Percentiles rank a stretch among this genome's conserved stretches.
These are phyloP conservation scores for Starmerella sirachaensis DNA, from an alignment of 805 yeast species.

Conservation along the genomic window DNA sequence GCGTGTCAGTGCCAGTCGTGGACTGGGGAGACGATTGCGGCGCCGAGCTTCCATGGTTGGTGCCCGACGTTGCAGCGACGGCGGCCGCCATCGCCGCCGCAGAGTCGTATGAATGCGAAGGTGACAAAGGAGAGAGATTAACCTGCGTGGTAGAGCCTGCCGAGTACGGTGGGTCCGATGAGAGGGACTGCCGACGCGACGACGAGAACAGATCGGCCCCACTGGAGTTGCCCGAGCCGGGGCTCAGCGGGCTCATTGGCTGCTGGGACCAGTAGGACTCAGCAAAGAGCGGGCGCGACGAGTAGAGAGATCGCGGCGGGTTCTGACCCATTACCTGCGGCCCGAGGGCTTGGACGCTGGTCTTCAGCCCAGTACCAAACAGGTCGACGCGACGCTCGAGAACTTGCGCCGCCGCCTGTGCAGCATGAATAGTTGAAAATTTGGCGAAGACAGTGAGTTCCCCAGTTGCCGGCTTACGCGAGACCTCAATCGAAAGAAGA, in stretches of 20 bases:
- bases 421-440: conserved; percentile 25
- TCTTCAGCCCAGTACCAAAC: conserved; percentile 18
- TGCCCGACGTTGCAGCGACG: background rate
- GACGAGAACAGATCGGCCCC: conserved; percentile 7
- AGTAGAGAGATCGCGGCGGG: conserved; percentile 14
- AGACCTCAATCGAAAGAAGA: conserved; percentile 27
- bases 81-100: background rate
- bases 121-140: background rate
- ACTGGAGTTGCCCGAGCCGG: conserved; percentile 9
- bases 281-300: conserved; percentile 15
- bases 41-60: too few relatives aligned
- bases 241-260: conserved; percentile 16
- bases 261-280: conserved; percentile 19
- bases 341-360: conserved; percentile 9
- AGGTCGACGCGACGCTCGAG: conserved; percentile 26
- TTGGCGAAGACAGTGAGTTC: conserved; percentile 23
- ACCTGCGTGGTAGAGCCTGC: background rate
- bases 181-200: conserved; percentile 13
- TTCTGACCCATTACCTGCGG: background rate
- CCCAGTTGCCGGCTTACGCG: conserved; percentile 24
- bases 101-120: background rate
- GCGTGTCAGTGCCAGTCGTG: conserved; percentile 1
- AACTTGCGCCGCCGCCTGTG: conserved; percentile 24
- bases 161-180: conserved; percentile 10
- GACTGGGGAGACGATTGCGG: background rate